These are phyloP conservation scores for Botrytis elliptica DNA, from an alignment of 2,329 filamentous ascomycete genomes.

Conservation along the genomic window DNA sequence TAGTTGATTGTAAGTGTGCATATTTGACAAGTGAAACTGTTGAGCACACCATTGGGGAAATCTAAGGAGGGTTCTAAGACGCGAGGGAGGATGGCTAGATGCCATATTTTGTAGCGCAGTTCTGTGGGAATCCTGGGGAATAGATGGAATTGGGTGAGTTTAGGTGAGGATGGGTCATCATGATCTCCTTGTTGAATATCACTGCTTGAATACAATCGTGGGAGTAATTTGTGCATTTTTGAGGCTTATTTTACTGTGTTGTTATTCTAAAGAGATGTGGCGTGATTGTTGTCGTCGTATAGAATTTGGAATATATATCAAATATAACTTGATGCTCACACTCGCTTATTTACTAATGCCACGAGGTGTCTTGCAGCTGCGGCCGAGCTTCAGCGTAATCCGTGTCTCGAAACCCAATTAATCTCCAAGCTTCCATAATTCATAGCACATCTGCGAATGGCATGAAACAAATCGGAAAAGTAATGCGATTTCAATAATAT, in stretches of 20 bases:
- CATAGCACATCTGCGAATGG: constrained; percentile 26
- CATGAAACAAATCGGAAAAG: constrained; percentile 24
- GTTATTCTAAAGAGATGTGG: neutral
- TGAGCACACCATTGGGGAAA: neutral
- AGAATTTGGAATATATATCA: neutral
- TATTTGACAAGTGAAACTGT: neutral
- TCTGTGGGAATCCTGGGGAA: constrained; percentile 26
- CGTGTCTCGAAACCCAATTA: constrained; percentile 6
- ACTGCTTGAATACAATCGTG: constrained; percentile 1
- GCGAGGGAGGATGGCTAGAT: constrained; percentile 19
- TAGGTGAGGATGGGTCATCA: neutral
- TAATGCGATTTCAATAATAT: constrained; percentile 29
- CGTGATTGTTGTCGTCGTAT: neutral
- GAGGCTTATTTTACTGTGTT: neutral
- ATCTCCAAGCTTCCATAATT: neutral
- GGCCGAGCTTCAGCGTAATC: constrained; percentile 13
- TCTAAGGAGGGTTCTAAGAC: constrained; percentile 25
- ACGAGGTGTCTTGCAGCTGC: neutral
- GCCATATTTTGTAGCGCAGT: constrained; percentile 27
- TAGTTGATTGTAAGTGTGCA: neutral
- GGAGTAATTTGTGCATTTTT: neutral
- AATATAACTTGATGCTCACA: neutral
- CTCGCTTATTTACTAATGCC: constrained; percentile 7
- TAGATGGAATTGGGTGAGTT: constrained; percentile 20
- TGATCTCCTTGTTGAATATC: neutral